These are phyloP conservation scores for Leishmania amazonensis DNA, from an alignment of 208 protist species.

Conservation along the genomic window DNA sequence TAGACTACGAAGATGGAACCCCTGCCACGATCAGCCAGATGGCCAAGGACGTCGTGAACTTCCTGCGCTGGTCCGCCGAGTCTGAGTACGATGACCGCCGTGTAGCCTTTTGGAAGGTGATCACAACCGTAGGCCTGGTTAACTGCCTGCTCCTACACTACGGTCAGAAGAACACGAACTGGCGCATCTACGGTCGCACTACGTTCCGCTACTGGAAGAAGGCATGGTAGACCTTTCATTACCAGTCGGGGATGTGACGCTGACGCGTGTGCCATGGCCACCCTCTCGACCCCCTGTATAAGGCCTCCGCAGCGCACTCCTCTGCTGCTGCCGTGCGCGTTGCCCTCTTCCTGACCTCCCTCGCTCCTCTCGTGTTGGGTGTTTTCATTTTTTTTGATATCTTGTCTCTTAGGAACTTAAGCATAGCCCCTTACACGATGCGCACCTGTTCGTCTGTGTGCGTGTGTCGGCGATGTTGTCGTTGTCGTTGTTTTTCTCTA, in stretches of 20 bases:
- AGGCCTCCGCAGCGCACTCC: neutral
- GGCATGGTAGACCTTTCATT: slow-evolving; percentile 55
- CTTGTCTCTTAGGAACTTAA: slow-evolving; percentile 11
- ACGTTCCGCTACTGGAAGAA: slow-evolving; percentile 94
- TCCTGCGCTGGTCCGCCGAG: slow-evolving; percentile 92
- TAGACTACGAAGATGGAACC: slow-evolving; percentile 99
- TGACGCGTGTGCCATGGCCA: neutral
- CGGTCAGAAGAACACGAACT: slow-evolving; percentile 88
- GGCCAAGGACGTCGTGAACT: slow-evolving; percentile 97
- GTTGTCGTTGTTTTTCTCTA: slow-evolving; percentile 1
- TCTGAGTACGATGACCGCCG: slow-evolving; percentile 90
- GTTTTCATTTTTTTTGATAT: neutral
- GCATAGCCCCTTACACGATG: slow-evolving; percentile 3
- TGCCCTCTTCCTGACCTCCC: slow-evolving; percentile 4
- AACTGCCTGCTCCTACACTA: slow-evolving; percentile 87
- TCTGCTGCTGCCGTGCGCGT: neutral
- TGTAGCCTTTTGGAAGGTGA: slow-evolving; percentile 86
- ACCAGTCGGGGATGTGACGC: neutral
- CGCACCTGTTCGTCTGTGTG: neutral
- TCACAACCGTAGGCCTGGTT: slow-evolving; percentile 79
- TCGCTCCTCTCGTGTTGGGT: neutral
- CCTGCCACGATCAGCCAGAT: slow-evolving; percentile 97
- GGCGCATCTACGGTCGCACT: slow-evolving; percentile 88
- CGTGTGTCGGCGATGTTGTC: slow-evolving; percentile 1
- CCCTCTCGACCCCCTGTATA: neutral